Evolutionary conservation across 2,329 filamentous ascomycete genomes (phyloP), one percentile per base, ranked within the genome.

Genomic region (Trichoderma citrinoviride): DNA sequence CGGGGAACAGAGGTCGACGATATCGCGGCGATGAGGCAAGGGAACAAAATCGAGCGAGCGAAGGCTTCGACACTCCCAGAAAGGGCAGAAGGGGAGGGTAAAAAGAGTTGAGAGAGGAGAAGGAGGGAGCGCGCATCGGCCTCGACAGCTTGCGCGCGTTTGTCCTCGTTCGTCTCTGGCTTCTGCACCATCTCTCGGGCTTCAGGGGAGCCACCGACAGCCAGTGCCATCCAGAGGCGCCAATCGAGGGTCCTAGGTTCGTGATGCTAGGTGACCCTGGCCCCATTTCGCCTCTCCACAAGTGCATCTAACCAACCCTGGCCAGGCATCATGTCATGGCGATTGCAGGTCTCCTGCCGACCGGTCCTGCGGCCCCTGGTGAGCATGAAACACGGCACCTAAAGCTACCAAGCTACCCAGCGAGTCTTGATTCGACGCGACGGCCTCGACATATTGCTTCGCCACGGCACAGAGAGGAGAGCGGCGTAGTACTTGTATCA

Each of bases 141-240:
- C n/a, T 54, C 49, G 27, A 54, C 49, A 62, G 29, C 43, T 52
- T 46, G 29, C 57, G 33, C 53, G 57, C 57, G 57, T 61, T 61
- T 61, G 29, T 50, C 46, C 37, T 55, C 43, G 23, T 49, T 27
- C 40, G 47, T 46, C 49, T 43, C 21, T 50, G 56, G 56, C 56
- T 27, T 37, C 33, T 29, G 40, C 63, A 54, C 55, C 63, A 61
- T 19, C 63, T 65, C 49, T 46, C 47, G 46, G 57, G 46, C 56
- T 65, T 65, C 64, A 65, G 64, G 64, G 64, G 64, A 54, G 63
- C 63, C 56, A 61, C 49, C 25, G 33, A 41, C 27, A 47, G 25
- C 49, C 53, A 40, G 56, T 47, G 49, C 46, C 40, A n/a, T 23
- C n/a, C 29, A 47, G 46, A 15, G 29, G 61, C 61, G 61, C 61